Conservation (phyloP, 1,284 basidiomycete species). For the Chondrostereum purpureum region DNA sequence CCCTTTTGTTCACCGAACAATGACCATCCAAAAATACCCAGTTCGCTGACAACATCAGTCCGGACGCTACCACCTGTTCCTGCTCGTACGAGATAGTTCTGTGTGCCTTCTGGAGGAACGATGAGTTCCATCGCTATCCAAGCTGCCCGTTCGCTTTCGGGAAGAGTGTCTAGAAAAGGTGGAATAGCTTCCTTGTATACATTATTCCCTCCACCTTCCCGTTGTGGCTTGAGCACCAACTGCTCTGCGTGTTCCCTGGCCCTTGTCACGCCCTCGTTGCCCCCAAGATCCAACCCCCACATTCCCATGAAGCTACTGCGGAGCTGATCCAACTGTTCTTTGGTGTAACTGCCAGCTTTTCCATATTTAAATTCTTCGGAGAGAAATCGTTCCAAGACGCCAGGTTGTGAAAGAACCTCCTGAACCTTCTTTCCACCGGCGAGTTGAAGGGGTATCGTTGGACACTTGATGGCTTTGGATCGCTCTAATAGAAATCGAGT, state of each 20-base stretch:
- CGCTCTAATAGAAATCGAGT: slow-evolving; percentile 75
- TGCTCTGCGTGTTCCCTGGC: slow-evolving; percentile 48
- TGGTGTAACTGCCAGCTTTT: slow-evolving; percentile 25
- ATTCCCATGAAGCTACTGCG: slow-evolving; percentile 74
- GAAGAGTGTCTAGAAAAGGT: slow-evolving; percentile 61
- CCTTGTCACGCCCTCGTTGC: slow-evolving; percentile 43
- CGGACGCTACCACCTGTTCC: slow-evolving; percentile 34
- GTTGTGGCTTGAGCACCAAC: slow-evolving; percentile 91
- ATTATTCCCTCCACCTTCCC: slow-evolving; percentile 97
- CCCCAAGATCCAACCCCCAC: slow-evolving; percentile 64
- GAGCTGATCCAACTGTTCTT: slow-evolving; percentile 42
- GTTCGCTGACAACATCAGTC: slow-evolving; percentile 79
- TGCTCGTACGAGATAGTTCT: slow-evolving; percentile 72
- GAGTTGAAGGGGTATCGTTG: slow-evolving; percentile 85
- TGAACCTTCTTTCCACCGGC: slow-evolving; percentile 97
- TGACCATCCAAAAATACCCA: slow-evolving; percentile 89
- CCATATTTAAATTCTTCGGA: slow-evolving; percentile 34
- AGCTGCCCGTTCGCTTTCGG: slow-evolving; percentile 53
- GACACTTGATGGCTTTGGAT: slow-evolving; percentile 88
- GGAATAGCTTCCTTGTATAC: slow-evolving; percentile 86
- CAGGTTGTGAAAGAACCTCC: slow-evolving; percentile 75
- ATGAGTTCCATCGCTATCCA: slow-evolving; percentile 97
- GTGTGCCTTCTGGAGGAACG: slow-evolving; percentile 58
- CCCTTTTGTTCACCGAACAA: slow-evolving; percentile 54
- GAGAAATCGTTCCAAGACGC: slow-evolving; percentile 72